Base-by-base conservation (phyloP, 2,329 filamentous ascomycete species). In the Claviceps capensis region DNA sequence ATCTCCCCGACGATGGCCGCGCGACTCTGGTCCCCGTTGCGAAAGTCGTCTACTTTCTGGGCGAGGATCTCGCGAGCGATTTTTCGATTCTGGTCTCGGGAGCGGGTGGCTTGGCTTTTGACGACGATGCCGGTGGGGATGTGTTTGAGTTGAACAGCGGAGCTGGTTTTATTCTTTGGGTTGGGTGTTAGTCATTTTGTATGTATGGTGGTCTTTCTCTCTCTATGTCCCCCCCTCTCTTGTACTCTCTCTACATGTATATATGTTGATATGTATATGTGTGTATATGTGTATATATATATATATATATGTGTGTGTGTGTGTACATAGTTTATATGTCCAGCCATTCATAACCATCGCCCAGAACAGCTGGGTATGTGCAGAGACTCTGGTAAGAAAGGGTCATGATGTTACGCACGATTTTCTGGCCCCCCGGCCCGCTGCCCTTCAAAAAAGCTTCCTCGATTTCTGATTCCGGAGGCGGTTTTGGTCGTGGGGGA, bases 371-470 rank as follows among this genome's bases (percentile, higher is more conserved):
- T 11, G 9, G 30, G 4, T 34, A 34, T 34, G 11, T 34, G 9
- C 30, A 34, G 30, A 34, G 3, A 34, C 30, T 34, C 9, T 11
- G 30, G 9, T 34, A 11, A 9, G 30, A 34, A 34, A 34, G 30
- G 30, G 4, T 1, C 38, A n/a, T 13, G 19, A 26, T 14, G 14
- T 7, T n/a, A 44, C 42, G 30, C 69, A 88, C 85, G 71, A 97
- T 97, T 67, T 96, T 96, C 65, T 98, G 93, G 0, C 93, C 93
- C 23, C 93, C 93, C 0, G 93, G 91, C 1, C 93, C 93, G 59
- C 81, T 86, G 60, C 93, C 93, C 65, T 93, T 95, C 55, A 98
- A 76, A 69, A 94, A 97, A 43, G 77, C 78, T 63, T 96, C 87
- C 52, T 84, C 82, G 58, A 97, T 81, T 50, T 96, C 89, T 17